Conservation (phyloP, 208 protist species). For the Herpetomonas samuelpessoai region DNA sequence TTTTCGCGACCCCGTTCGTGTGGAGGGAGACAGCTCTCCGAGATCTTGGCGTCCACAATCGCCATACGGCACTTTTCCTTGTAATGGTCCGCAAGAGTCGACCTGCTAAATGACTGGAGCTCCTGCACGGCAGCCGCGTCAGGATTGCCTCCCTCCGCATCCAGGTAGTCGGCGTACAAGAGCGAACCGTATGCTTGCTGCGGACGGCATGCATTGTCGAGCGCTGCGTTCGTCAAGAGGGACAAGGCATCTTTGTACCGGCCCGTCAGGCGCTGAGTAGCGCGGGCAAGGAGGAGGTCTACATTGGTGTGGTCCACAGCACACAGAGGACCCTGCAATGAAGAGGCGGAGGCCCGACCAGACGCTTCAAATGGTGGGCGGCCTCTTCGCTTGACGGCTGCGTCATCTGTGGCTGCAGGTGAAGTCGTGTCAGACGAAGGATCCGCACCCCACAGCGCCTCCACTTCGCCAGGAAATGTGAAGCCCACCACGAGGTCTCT, state of each 20-base stretch:
- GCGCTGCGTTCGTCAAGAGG: conserved; percentile 29
- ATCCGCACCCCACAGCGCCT: conserved; percentile 39
- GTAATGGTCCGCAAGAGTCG: conserved; percentile 22
- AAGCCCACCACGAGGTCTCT: conserved; percentile 30
- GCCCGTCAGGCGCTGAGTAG: conserved; percentile 45
- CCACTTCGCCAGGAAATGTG: conserved; percentile 42
- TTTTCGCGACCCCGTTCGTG: no score
- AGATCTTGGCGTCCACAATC: conserved; percentile 19
- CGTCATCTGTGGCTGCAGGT: neutral
- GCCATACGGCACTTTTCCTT: conserved; percentile 7
- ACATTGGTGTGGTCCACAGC: conserved; percentile 39
- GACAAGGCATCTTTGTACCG: conserved; percentile 54
- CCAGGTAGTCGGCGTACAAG: conserved; percentile 53
- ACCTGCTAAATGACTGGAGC: conserved; percentile 28
- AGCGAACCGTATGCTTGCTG: conserved; percentile 42
- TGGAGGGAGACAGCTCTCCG: conserved; percentile 18
- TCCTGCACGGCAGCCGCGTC: conserved; percentile 37
- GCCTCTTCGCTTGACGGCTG: neutral
- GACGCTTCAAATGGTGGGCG: neutral
- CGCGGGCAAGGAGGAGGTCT: conserved; percentile 44
- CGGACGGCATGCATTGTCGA: conserved; percentile 32
- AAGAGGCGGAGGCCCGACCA: no score
- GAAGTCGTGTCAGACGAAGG: neutral
- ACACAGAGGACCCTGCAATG: no score
- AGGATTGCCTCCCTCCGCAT: conserved; percentile 15